A percentile compares a stretch with the other conserved stretches of the same genome.
Conservation (phyloP, 768 basidiomycete species). For the Hypsizygus marmoreus region DNA sequence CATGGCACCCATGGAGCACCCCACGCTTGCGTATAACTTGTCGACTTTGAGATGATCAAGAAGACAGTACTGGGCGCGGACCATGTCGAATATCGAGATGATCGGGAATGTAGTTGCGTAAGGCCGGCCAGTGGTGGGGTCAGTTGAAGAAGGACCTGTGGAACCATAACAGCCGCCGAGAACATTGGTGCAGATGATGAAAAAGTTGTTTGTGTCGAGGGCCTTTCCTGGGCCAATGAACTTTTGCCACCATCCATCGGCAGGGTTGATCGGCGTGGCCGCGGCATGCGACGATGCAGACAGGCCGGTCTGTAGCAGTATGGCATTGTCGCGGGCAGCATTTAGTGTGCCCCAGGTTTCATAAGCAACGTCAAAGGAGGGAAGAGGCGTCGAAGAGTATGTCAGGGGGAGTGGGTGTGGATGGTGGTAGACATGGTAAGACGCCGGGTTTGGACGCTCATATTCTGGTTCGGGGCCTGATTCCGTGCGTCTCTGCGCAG, state of each 20-base stretch:
- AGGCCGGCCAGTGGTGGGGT: slow-evolving; percentile 63
- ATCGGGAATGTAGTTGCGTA: slow-evolving; percentile 94
- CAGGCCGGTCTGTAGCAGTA: slow-evolving; percentile 94
- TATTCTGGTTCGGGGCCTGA: slow-evolving; percentile 84
- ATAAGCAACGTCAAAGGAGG: slow-evolving; percentile 87
- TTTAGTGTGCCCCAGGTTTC: slow-evolving; percentile 97
- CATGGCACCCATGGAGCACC: slow-evolving; percentile 98
- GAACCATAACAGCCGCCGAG: slow-evolving; percentile 98
- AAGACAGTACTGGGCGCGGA: slow-evolving; percentile 85
- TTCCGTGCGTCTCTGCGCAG: slow-evolving; percentile 28
- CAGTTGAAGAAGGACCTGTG: slow-evolving; percentile 88
- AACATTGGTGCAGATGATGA: slow-evolving; percentile 94
- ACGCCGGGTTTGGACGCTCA: slow-evolving; percentile 72
- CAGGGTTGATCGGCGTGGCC: slow-evolving; percentile 70
- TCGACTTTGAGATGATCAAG: slow-evolving; percentile 84
- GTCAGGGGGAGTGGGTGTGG: slow-evolving; percentile 62
- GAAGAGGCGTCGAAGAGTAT: slow-evolving; percentile 51
- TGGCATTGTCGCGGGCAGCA: slow-evolving; percentile 76
- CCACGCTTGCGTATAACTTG: slow-evolving; percentile 90
- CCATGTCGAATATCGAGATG: slow-evolving; percentile 96
- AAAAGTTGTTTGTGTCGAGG: slow-evolving; percentile 90
- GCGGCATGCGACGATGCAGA: slow-evolving; percentile 96
- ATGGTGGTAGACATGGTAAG: slow-evolving; percentile 74
- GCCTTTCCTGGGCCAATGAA: slow-evolving; percentile 96
- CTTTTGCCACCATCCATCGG: slow-evolving; percentile 98